These are phyloP conservation scores for Gonapodya sp. DNA, from an alignment of 192 early-diverging fungal genomes.

Conservation along the genomic window DNA sequence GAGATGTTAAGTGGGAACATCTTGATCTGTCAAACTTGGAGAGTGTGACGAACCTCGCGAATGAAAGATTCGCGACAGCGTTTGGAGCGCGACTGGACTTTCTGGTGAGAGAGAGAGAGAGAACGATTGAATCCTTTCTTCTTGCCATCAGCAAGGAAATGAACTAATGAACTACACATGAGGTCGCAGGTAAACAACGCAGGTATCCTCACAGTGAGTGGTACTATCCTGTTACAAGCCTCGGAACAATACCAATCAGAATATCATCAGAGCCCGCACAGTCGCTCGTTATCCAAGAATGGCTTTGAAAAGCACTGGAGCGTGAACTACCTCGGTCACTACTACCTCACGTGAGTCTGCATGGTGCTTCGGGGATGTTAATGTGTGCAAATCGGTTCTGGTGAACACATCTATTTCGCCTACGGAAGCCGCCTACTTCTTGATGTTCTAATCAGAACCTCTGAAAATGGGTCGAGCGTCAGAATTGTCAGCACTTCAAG, in stretches of 20 bases:
- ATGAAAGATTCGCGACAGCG: too few relatives aligned
- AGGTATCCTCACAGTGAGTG: neutral
- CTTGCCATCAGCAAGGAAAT: too few relatives aligned
- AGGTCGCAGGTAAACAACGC: neutral
- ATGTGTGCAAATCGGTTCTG: too few relatives aligned
- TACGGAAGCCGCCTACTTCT: too few relatives aligned
- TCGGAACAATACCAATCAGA: too few relatives aligned
- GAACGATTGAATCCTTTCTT: too few relatives aligned
- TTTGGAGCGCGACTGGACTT: too few relatives aligned
- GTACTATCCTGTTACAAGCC: neutral
- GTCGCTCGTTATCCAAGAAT: neutral
- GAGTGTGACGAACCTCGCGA: neutral
- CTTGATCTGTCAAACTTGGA: neutral
- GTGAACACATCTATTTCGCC: too few relatives aligned
- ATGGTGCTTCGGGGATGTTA: too few relatives aligned
- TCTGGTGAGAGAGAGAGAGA: neutral
- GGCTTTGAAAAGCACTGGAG: neutral
- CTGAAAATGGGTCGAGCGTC: neutral
- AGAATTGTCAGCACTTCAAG: neutral
- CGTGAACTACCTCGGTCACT: neutral
- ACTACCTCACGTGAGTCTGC: neutral
- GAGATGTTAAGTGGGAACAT: neutral
- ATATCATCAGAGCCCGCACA: neutral
- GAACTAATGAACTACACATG: neutral
- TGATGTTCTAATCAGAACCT: neutral